phyloP scores from a whole-genome alignment of 2,329 filamentous ascomycete species.

The Aspergillus pseudoterreus region DNA sequence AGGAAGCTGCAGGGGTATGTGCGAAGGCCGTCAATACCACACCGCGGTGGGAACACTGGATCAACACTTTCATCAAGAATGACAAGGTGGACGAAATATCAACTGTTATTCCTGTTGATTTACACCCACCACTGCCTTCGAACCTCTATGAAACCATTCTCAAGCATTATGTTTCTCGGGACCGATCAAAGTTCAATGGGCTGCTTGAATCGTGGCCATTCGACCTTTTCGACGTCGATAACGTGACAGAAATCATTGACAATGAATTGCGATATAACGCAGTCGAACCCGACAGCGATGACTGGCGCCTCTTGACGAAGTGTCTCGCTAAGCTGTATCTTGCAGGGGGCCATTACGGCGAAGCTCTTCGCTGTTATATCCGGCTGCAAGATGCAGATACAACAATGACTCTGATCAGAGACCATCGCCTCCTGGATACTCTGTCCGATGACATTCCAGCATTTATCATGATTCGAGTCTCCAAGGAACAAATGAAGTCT shows the following conservation, averaged over 20 bases:
- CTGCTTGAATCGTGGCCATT: slow-evolving; percentile 79
- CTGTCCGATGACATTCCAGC: slow-evolving; percentile 86
- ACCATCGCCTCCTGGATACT: slow-evolving; percentile 85
- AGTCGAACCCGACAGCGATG: slow-evolving; percentile 71
- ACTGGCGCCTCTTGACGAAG: slow-evolving; percentile 89
- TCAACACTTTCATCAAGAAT: slow-evolving; percentile 83
- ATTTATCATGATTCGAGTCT: slow-evolving; percentile 82
- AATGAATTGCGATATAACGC: slow-evolving; percentile 75
- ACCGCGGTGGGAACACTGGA: slow-evolving; percentile 90
- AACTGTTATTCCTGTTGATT: slow-evolving; percentile 72
- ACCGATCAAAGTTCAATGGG: slow-evolving; percentile 72
- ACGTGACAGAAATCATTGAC: slow-evolving; percentile 73
- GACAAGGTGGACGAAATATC: slow-evolving; percentile 88
- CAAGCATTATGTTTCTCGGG: slow-evolving; percentile 77
- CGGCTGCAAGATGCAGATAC: slow-evolving; percentile 86
- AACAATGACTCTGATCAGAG: slow-evolving; percentile 78
- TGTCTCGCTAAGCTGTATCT: slow-evolving; percentile 81
- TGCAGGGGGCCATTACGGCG: slow-evolving; percentile 72
- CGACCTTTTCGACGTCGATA: slow-evolving; percentile 76
- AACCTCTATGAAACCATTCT: slow-evolving; percentile 86
- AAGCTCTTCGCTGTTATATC: slow-evolving; percentile 87
- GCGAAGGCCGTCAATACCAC: slow-evolving; percentile 77
- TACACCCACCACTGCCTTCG: slow-evolving; percentile 73
- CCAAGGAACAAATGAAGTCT: slow-evolving; percentile 62
- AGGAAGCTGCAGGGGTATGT: slow-evolving; percentile 71